These are phyloP conservation scores for Hanseniaspora lindneri DNA, from an alignment of 805 yeast species.

Conservation along the genomic window DNA sequence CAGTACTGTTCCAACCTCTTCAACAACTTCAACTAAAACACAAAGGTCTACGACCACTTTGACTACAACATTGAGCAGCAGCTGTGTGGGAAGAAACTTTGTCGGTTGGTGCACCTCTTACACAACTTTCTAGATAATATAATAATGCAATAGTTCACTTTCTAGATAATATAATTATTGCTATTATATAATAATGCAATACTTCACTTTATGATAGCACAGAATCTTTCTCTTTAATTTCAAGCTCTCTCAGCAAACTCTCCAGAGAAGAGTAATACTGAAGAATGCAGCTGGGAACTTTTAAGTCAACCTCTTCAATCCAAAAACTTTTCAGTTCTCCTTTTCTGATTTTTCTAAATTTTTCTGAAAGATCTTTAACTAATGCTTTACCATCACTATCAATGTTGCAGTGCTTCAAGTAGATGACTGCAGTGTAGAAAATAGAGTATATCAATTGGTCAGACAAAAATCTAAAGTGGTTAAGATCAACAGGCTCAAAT, in stretches of 20 bases:
- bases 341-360: slow-evolving; percentile 22
- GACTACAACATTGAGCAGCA: slow-evolving; percentile 20
- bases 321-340: slow-evolving; percentile 23
- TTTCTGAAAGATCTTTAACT: slow-evolving; percentile 20
- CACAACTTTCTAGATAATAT: slow-evolving; percentile 15
- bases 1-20: too few species aligned
- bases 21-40: slow-evolving; percentile 21
- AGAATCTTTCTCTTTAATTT: background rate
- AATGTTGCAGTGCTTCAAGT: slow-evolving; percentile 17
- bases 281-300: slow-evolving; percentile 22
- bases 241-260: slow-evolving; percentile 18
- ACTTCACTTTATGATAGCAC: too few species aligned
- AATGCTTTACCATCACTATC: slow-evolving; percentile 10
- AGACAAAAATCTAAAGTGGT: slow-evolving; percentile 20
- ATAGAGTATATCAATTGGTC: slow-evolving; percentile 22
- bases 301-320: slow-evolving; percentile 25
- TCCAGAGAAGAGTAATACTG: slow-evolving; percentile 23
- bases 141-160: too few species aligned
- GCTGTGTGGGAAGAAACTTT: slow-evolving; percentile 30
- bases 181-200: too few species aligned
- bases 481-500: slow-evolving; percentile 19
- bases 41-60: slow-evolving; percentile 19
- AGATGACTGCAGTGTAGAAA: slow-evolving; percentile 18
- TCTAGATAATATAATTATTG: too few species aligned
- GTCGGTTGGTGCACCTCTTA: slow-evolving; percentile 29